Base-by-base conservation (phyloP, 768 basidiomycete genomes). In the Boletus subparvulus region DNA sequence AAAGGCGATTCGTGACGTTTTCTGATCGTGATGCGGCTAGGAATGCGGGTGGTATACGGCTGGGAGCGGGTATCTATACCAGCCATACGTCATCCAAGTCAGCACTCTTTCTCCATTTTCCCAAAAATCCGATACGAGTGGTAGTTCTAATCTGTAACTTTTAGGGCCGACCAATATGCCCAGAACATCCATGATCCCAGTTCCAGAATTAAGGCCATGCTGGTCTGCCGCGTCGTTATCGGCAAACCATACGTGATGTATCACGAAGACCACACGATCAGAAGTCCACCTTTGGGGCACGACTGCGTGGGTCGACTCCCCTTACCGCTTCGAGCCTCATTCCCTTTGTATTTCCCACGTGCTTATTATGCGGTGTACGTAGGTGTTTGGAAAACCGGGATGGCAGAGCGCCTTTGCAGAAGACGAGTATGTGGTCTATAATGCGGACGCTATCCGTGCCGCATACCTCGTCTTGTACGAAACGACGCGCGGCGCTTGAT, bases 401-500 rank as follows among this genome's bases (percentile, higher is more conserved):
- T 5, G 2, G 10, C 12, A 30, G 2, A 61, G 66, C 19, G 40
- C 7, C 10, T 69, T 69, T 33, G 1, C 3, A 16, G 61, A 66
- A 5, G 69, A 65, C 43, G 68, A 70, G 36, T 63, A 24, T 26
- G 69, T 70, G 28, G 62, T 69, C 9, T 70, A 70, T 28, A 37
- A 70, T 14, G 53, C 52, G 8, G 50, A 69, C 3, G 68, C 69
- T 8, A 60, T 70, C 30, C 66, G 63, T 2, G 21, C 64, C 1
- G 67, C 68, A 16, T 70, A 70, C 14, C 61, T 69, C 2, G 45
- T 69, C 35, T 21, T 68, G 53, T 69, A 69, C 46, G 57, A 60
- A 17, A 52, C 11, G 32, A 39, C 28, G 33, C 1, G 4, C 8
- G 14, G 28, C 3, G 7, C 42, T 21, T 63, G 47, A 58, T 8